phyloP scores from a whole-genome alignment of 2,329 filamentous ascomycete species.

The Penicillium sp. region DNA sequence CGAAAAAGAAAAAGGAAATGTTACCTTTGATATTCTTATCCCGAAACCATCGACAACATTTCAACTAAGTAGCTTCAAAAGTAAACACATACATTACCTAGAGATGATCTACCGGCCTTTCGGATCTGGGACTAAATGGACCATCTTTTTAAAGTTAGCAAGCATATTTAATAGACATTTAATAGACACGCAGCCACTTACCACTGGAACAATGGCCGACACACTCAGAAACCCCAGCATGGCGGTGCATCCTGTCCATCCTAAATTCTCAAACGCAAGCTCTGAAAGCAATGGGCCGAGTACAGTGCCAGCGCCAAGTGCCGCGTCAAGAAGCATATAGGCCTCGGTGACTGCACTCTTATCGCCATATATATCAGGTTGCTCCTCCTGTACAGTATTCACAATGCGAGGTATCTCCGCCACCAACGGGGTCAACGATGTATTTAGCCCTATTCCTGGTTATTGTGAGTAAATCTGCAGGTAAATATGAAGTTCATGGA shows the following conservation, averaged over 20 bases:
- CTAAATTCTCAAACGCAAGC: not conserved
- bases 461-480: not conserved
- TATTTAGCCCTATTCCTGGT: constrained; percentile 5
- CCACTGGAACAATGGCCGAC: constrained; percentile 6
- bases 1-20: too few relatives aligned
- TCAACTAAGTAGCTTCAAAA: not conserved
- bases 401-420: constrained; percentile 9
- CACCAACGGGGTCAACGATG: constrained; percentile 3
- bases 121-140: not conserved
- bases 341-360: constrained; percentile 1
- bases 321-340: constrained; percentile 13
- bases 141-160: not conserved
- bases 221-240: not conserved
- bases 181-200: not conserved
- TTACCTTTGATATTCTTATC: not conserved
- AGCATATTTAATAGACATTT: too few relatives aligned
- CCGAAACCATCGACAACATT: not conserved
- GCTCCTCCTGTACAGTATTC: not conserved
- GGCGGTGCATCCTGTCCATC: constrained; percentile 5
- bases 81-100: not conserved
- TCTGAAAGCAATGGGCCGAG: constrained; percentile 3
- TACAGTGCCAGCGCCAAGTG: constrained; percentile 9
- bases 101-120: not conserved
- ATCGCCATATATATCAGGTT: constrained; percentile 1
- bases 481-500: too few relatives aligned